phyloP scores from a whole-genome alignment of 176 grass and related monocot species.

The Carex pumila region DNA sequence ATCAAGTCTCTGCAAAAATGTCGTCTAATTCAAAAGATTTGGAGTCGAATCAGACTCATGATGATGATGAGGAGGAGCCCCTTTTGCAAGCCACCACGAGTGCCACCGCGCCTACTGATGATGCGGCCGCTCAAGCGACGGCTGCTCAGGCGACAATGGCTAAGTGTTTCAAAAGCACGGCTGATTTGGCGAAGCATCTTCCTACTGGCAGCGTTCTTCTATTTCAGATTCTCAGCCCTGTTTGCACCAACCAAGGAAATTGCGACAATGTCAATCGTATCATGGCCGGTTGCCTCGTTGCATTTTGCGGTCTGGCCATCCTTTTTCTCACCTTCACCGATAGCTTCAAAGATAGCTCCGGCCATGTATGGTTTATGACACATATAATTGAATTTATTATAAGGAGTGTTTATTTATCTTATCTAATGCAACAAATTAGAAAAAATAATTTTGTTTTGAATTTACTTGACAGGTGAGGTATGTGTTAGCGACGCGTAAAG shows the following conservation, averaged over 20 bases:
- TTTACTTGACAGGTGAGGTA: conserved; percentile 5
- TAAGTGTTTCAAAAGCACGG: conserved; percentile 41
- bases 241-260: conserved; percentile 49
- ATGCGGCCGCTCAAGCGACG: background rate
- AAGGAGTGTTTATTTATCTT: background rate
- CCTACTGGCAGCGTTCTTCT: conserved; percentile 70
- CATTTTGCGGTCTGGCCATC: conserved; percentile 35
- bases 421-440: background rate
- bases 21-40: conserved; percentile 4
- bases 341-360: conserved; percentile 52
- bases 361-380: conserved; percentile 16
- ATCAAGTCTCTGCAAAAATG: background rate
- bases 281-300: conserved; percentile 46
- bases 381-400: background rate
- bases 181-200: conserved; percentile 81
- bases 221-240: conserved; percentile 70
- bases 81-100: background rate
- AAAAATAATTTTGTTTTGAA: background rate
- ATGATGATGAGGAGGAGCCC: background rate
- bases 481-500: conserved; percentile 3
- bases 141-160: conserved; percentile 14
- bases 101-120: background rate
- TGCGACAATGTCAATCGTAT: conserved; percentile 36
- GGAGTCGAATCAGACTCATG: background rate
- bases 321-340: conserved; percentile 75